Evolutionary conservation across 2,329 filamentous ascomycete species (phyloP).

Genomic region (Thelonectria rubi): DNA sequence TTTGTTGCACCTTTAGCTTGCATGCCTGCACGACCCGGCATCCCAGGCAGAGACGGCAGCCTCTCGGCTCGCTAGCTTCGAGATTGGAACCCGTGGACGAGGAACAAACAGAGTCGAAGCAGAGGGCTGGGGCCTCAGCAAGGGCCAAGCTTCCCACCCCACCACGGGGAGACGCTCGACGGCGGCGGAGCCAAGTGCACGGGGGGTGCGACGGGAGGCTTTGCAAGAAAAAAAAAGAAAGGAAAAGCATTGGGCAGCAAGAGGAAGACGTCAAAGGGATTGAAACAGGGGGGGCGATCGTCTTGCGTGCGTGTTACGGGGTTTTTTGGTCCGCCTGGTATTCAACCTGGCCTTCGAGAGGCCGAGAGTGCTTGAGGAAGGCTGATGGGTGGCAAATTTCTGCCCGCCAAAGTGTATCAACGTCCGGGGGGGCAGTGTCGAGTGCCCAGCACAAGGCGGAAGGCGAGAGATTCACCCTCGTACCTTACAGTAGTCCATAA

Average conservation of each 20-base stretch:
- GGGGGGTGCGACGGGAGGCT: constrained; percentile 20
- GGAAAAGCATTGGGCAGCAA: constrained; percentile 40
- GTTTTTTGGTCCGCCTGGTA: neutral
- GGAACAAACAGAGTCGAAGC: neutral
- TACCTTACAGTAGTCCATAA: neutral
- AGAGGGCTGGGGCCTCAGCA: constrained; percentile 27
- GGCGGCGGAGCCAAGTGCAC: constrained; percentile 19
- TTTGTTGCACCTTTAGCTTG: neutral
- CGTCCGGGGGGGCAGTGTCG: constrained; percentile 29
- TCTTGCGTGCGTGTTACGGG: neutral
- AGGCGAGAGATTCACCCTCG: neutral
- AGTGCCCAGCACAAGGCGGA: constrained; percentile 6
- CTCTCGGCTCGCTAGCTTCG: constrained; percentile 9
- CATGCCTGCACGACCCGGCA: neutral
- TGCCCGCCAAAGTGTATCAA: neutral
- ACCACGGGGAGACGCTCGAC: constrained; percentile 5
- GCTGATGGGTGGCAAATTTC: constrained; percentile 6
- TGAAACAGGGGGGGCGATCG: neutral
- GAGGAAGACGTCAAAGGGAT: constrained; percentile 4
- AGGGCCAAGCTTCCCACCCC: constrained; percentile 22
- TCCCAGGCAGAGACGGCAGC: neutral
- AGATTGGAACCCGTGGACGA: neutral
- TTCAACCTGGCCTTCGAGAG: constrained; percentile 4
- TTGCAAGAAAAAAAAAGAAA: constrained; percentile 12
- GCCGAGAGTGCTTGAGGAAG: neutral